Percentiles rank a stretch among this genome's conserved stretches.
Evolutionary conservation across 331 rosid species (phyloP).

Genomic region (Pyrus hybrid): DNA sequence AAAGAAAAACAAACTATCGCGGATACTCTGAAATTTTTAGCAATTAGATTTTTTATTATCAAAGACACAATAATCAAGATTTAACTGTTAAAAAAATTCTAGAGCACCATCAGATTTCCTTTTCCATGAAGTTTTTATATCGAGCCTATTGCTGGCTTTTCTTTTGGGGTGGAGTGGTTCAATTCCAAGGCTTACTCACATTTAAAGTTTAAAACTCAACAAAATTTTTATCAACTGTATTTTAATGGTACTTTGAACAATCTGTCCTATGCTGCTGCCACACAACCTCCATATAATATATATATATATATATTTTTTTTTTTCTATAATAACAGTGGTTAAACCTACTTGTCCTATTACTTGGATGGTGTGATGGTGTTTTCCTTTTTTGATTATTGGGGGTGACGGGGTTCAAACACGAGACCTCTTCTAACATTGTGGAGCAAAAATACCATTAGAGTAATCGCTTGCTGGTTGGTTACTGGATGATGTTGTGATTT

Average conservation of each 20-base stretch:
- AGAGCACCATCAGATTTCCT: no score
- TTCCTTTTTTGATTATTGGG: neutral
- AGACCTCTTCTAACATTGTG: neutral
- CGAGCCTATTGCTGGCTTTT: neutral
- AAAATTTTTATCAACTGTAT: neutral
- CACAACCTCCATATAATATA: neutral
- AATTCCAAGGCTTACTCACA: neutral
- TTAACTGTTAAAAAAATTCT: no score
- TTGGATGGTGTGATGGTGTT: neutral
- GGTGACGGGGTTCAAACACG: neutral
- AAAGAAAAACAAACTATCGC: neutral
- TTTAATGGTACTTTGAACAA: neutral
- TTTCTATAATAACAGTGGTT: neutral
- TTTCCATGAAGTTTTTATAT: neutral
- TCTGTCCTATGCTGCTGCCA: neutral
- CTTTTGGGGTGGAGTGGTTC: neutral
- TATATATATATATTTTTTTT: no score
- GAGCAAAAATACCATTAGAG: neutral
- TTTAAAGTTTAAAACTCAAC: neutral
- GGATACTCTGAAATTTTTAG: no score
- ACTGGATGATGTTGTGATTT: no score
- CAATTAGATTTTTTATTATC: no score
- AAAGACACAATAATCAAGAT: neutral
- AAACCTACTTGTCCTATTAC: constrained; percentile 1
- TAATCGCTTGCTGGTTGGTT: neutral